These are phyloP conservation scores for Xylaria sp. DNA, from an alignment of 2,329 filamentous ascomycete genomes.

Conservation along the genomic window DNA sequence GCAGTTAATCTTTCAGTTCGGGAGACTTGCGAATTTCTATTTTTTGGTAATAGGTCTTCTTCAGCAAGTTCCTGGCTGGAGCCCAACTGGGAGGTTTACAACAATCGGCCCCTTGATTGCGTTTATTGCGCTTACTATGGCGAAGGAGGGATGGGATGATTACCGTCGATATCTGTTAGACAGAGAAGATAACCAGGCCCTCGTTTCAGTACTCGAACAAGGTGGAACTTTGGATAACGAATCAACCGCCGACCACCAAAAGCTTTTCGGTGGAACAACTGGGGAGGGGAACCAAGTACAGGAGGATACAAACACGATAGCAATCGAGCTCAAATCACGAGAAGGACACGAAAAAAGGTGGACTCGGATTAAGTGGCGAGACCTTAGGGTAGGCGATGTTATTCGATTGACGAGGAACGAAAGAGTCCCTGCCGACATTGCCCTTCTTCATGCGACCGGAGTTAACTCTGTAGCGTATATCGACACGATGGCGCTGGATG, in stretches of 20 bases:
- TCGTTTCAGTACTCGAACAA: conserved; percentile 27
- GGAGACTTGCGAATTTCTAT: conserved; percentile 86
- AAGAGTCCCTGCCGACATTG: conserved; percentile 82
- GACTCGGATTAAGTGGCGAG: conserved; percentile 71
- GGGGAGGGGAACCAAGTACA: not conserved
- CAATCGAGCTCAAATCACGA: conserved; percentile 21
- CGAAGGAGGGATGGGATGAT: conserved; percentile 91
- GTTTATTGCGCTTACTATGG: conserved; percentile 82
- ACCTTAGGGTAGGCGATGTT: conserved; percentile 76
- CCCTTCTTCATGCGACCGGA: conserved; percentile 79
- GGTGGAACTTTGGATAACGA: conserved; percentile 26
- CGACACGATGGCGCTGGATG: conserved; percentile 85
- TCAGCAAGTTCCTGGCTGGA: conserved; percentile 81
- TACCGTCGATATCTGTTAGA: conserved; percentile 82
- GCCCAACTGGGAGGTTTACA: conserved; percentile 78
- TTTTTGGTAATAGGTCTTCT: conserved; percentile 86
- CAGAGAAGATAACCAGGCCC: conserved; percentile 75
- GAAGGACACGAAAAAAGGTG: conserved; percentile 52
- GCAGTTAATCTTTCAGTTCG: conserved; percentile 86
- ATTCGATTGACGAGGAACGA: conserved; percentile 79
- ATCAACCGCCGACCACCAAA: conserved; percentile 25
- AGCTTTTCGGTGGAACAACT: not conserved
- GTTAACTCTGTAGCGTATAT: conserved; percentile 83
- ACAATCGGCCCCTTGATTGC: conserved; percentile 78
- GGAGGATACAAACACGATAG: not conserved